Percentiles rank a stretch among this genome's conserved stretches.
Conservation (phyloP, 1,284 basidiomycete genomes). For the Tylopilus microsporus region DNA sequence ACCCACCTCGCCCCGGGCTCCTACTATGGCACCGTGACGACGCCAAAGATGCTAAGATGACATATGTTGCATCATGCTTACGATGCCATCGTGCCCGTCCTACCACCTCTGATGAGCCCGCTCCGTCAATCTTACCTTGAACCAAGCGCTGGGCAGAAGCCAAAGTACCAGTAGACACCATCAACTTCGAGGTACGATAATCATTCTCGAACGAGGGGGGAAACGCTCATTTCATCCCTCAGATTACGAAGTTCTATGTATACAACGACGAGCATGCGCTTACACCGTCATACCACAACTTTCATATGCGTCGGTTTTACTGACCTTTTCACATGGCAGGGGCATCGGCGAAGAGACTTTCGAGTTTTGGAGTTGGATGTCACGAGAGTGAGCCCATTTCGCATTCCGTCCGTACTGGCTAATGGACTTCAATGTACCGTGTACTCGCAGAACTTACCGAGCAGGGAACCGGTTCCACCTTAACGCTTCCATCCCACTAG, state of each 20-base stretch:
- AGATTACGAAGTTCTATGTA: too few species aligned
- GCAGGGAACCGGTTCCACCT: too few species aligned
- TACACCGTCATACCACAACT: constrained; percentile 75
- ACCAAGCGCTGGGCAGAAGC: too few species aligned
- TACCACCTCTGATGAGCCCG: too few species aligned
- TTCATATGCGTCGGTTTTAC: constrained; percentile 80
- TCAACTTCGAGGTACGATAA: constrained; percentile 71
- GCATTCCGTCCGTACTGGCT: not conserved
- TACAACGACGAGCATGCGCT: constrained; percentile 62
- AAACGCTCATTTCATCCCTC: not conserved
- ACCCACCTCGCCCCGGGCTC: too few species aligned
- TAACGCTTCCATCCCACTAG: constrained; percentile 43
- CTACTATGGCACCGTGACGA: too few species aligned
- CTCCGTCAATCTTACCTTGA: too few species aligned
- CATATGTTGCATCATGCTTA: too few species aligned
- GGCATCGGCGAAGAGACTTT: constrained; percentile 96
- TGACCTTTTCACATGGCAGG: constrained; percentile 86
- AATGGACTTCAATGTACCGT: constrained; percentile 56
- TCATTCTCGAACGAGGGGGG: not conserved
- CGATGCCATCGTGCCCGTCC: too few species aligned
- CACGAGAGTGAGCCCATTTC: constrained; percentile 66
- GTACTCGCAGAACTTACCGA: constrained; percentile 65
- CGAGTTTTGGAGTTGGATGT: constrained; percentile 97
- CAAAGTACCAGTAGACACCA: constrained; percentile 53
- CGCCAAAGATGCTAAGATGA: too few species aligned